Percentiles rank a stretch among this genome's conserved stretches.
These are phyloP conservation scores for Hemileccinum impolitum DNA, from an alignment of 768 basidiomycete genomes.

Conservation along the genomic window DNA sequence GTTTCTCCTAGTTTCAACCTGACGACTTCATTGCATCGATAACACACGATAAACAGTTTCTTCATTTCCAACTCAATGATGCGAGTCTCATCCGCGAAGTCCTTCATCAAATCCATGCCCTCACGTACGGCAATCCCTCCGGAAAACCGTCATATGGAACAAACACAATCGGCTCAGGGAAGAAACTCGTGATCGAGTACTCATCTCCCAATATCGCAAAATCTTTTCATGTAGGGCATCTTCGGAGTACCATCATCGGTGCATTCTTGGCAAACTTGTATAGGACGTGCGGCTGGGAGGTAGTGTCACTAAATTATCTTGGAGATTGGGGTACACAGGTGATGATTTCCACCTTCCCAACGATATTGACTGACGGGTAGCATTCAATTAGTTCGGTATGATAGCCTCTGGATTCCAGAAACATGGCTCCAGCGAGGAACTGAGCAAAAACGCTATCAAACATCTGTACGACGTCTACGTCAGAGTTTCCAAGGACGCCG, in stretches of 20 bases:
- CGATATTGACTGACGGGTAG: neutral
- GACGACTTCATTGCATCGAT: conserved; percentile 76
- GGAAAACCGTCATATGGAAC: conserved; percentile 75
- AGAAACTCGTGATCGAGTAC: conserved; percentile 86
- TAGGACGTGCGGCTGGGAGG: conserved; percentile 90
- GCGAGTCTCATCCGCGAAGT: conserved; percentile 60
- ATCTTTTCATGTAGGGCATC: conserved; percentile 95
- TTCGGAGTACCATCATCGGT: conserved; percentile 99
- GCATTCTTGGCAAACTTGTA: conserved; percentile 90
- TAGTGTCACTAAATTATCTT: conserved; percentile 88
- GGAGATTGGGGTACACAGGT: conserved; percentile 99
- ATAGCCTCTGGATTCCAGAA: conserved; percentile 90
- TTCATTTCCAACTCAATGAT: conserved; percentile 75
- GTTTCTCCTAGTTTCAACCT: conserved; percentile 65
- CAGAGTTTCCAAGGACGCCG: conserved; percentile 85
- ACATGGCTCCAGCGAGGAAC: conserved; percentile 81
- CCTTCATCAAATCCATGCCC: conserved; percentile 69
- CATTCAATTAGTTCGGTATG: conserved; percentile 62
- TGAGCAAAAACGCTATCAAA: conserved; percentile 87
- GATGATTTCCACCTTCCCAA: neutral
- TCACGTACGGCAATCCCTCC: conserved; percentile 60
- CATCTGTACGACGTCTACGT: conserved; percentile 95
- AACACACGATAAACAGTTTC: conserved; percentile 71
- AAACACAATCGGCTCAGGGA: conserved; percentile 72
- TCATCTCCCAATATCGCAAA: conserved; percentile 98